Percentiles rank a stretch among this genome's conserved stretches.
Evolutionary conservation across 768 basidiomycete species (phyloP).

Genomic region (Clitopilus hobsonii): DNA sequence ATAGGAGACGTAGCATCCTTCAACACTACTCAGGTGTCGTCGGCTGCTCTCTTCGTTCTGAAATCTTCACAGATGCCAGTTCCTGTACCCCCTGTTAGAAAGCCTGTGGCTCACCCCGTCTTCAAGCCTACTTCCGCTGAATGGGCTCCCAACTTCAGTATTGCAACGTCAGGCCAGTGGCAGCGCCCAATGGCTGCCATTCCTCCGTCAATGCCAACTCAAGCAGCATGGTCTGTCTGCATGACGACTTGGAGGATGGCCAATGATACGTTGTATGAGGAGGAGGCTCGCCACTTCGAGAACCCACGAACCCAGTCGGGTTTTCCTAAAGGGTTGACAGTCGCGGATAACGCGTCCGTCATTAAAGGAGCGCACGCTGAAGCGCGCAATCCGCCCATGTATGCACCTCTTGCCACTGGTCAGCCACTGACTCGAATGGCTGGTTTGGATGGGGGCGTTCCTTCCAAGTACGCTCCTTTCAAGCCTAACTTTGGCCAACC

Average conservation of each 20-base stretch:
- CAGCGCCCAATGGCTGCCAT: slow-evolving; percentile 53
- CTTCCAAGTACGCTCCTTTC: background rate
- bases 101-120: slow-evolving; percentile 58
- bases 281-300: slow-evolving; percentile 38
- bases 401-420: slow-evolving; percentile 21
- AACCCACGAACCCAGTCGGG: slow-evolving; percentile 36
- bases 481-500: background rate
- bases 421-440: slow-evolving; percentile 13
- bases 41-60: slow-evolving; percentile 38
- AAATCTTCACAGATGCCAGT: slow-evolving; percentile 74
- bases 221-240: slow-evolving; percentile 71
- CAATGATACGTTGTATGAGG: slow-evolving; percentile 65
- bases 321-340: slow-evolving; percentile 74
- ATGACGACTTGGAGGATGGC: slow-evolving; percentile 68
- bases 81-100: slow-evolving; percentile 64
- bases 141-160: slow-evolving; percentile 34
- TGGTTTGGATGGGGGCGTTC: background rate
- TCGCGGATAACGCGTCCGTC: slow-evolving; percentile 71
- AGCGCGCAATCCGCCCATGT: slow-evolving; percentile 79
- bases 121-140: slow-evolving; percentile 38
- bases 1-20: slow-evolving; percentile 34
- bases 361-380: slow-evolving; percentile 85
- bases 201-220: slow-evolving; percentile 59
- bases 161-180: slow-evolving; percentile 40
- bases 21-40: slow-evolving; percentile 37